Conservation (phyloP, 768 basidiomycete genomes). For the Termitomyces sp. region DNA sequence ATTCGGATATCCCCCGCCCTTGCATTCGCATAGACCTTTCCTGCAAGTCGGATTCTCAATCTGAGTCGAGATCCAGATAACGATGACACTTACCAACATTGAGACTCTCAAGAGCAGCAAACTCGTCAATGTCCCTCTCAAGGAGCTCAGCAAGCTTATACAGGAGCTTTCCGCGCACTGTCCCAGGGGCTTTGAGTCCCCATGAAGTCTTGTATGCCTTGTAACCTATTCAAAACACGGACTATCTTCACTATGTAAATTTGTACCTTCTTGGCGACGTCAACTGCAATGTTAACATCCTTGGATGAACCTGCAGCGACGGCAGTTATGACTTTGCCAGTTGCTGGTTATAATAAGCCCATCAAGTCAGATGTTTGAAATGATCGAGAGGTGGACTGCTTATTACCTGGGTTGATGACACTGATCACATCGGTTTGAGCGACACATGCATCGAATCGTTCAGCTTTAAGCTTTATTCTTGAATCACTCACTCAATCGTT, state of each 20-base stretch:
- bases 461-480: no score
- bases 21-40: slow-evolving; percentile 49
- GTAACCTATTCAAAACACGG: not conserved
- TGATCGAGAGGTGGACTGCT: not conserved
- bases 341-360: slow-evolving; percentile 29
- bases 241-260: not conserved
- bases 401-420: slow-evolving; percentile 20
- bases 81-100: slow-evolving; percentile 16
- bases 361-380: slow-evolving; percentile 20
- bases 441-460: not conserved
- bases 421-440: not conserved
- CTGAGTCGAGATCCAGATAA: not conserved
- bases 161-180: slow-evolving; percentile 20
- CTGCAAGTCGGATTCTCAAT: slow-evolving; percentile 17
- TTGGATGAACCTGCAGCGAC: slow-evolving; percentile 48
- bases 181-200: slow-evolving; percentile 56
- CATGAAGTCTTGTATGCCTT: slow-evolving; percentile 49
- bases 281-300: slow-evolving; percentile 65
- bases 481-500: slow-evolving; percentile 50
- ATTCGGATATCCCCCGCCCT: slow-evolving; percentile 41
- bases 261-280: slow-evolving; percentile 44
- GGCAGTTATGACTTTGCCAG: slow-evolving; percentile 48
- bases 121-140: slow-evolving; percentile 21
- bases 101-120: slow-evolving; percentile 23
- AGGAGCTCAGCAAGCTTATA: slow-evolving; percentile 27